Evolutionary conservation across 1,139 yeast genomes (phyloP).

Genomic region (Spathaspora jeffriesii): DNA sequence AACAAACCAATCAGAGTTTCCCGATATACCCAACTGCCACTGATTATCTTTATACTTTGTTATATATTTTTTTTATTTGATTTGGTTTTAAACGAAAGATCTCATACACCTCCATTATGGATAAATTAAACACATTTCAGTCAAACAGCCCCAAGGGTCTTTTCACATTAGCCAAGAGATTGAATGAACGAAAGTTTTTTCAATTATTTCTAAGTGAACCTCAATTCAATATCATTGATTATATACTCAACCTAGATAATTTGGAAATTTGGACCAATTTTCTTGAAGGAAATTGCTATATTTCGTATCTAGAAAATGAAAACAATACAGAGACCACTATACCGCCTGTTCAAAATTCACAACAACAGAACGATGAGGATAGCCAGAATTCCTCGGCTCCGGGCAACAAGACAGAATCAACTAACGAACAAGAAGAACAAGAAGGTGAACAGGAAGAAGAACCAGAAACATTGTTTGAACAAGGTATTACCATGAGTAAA

Average conservation of each 20-base stretch:
- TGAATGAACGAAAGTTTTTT: slow-evolving; percentile 51
- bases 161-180: slow-evolving; percentile 47
- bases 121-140: slow-evolving; percentile 44
- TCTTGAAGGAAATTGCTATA: slow-evolving; percentile 50
- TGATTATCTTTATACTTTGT: background rate
- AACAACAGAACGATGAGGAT: background rate
- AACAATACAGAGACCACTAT: background rate
- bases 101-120: slow-evolving; percentile 23
- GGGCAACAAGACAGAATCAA: slow-evolving; percentile 8
- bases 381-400: slow-evolving; percentile 4
- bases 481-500: slow-evolving; percentile 50
- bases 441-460: background rate
- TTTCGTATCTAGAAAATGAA: slow-evolving; percentile 18
- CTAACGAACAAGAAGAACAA: slow-evolving; percentile 8
- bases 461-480: slow-evolving; percentile 38
- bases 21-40: background rate
- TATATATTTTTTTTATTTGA: slow-evolving; percentile 1
- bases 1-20: background rate
- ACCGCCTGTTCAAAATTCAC: background rate
- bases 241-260: slow-evolving; percentile 33
- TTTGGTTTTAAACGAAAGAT: background rate
- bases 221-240: slow-evolving; percentile 55
- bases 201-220: slow-evolving; percentile 62
- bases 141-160: slow-evolving; percentile 40
- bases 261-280: slow-evolving; percentile 52